Conservation (phyloP, 2,329 filamentous ascomycete genomes). For the Colletotrichum sp. region DNA sequence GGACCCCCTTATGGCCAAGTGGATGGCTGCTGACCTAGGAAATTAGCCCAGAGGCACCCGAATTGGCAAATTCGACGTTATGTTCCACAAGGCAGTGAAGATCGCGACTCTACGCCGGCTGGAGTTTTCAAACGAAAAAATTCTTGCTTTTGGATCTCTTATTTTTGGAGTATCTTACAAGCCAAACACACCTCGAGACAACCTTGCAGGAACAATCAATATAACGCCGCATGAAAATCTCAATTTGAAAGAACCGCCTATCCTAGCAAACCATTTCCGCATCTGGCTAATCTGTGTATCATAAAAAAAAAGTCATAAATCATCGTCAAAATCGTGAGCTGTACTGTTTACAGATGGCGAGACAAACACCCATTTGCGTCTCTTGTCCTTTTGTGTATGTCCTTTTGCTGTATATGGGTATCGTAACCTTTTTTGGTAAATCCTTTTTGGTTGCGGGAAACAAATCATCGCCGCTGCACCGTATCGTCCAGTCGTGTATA, state of each 20-base stretch:
- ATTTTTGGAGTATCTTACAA: background rate
- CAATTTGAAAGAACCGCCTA: background rate
- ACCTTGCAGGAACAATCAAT: background rate
- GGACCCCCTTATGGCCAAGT: background rate
- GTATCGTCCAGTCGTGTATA: background rate
- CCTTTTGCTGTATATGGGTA: conserved; percentile 12
- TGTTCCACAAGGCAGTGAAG: background rate
- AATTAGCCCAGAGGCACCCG: background rate
- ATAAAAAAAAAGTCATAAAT: background rate
- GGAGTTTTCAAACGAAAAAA: background rate
- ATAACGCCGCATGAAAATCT: background rate
- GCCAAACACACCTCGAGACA: background rate
- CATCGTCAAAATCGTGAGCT: conserved; percentile 5
- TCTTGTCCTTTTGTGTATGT: conserved; percentile 10
- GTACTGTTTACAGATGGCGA: conserved; percentile 2
- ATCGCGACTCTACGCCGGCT: background rate
- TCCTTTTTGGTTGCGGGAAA: background rate
- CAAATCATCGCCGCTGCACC: background rate
- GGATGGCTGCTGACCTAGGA: too few species aligned
- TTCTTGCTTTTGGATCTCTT: background rate
- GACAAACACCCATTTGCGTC: background rate
- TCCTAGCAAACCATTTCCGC: background rate
- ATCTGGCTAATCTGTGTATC: background rate
- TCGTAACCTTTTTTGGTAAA: background rate
- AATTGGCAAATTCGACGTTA: accelerated